Evolutionary conservation across 1,284 basidiomycete genomes (phyloP).

Genomic region (Fistulinella cinereoalba): DNA sequence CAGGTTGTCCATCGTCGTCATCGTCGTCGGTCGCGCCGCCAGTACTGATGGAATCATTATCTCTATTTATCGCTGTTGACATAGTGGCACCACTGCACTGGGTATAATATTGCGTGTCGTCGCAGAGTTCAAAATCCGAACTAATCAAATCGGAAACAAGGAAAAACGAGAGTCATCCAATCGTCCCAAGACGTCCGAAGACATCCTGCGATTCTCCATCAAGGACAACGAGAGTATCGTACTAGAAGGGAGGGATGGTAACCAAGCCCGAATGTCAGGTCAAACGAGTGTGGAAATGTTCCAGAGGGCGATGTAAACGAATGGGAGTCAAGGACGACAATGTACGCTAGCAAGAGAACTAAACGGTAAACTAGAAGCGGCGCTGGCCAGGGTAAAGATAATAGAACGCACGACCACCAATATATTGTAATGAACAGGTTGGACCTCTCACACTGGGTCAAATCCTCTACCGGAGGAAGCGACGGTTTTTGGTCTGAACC

Average conservation of each 20-base stretch:
- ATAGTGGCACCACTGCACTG: conserved; percentile 33
- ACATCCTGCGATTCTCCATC: conserved; percentile 34
- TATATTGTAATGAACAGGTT: conserved; percentile 23
- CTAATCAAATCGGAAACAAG: conserved; percentile 9
- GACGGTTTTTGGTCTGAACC: conserved; percentile 35
- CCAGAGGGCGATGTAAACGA: conserved; percentile 35
- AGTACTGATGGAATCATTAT: too few relatives aligned
- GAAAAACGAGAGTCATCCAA: conserved; percentile 16
- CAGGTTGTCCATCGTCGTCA: conserved; percentile 55
- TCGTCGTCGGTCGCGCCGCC: conserved; percentile 18
- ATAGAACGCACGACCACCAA: conserved; percentile 29
- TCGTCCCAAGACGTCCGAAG: conserved; percentile 35
- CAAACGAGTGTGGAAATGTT: conserved; percentile 56
- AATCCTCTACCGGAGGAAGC: conserved; percentile 34
- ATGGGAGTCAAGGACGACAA: conserved; percentile 34
- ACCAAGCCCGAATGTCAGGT: conserved; percentile 58
- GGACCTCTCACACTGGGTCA: conserved; percentile 10
- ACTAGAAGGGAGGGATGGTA: conserved; percentile 52
- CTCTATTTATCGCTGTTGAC: conserved; percentile 36
- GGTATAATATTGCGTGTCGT: conserved; percentile 42
- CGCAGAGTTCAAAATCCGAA: conserved; percentile 29
- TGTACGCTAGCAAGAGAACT: conserved; percentile 36
- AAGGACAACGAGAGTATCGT: conserved; percentile 40
- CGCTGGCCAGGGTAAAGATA: conserved; percentile 35
- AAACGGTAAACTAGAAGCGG: conserved; percentile 38